Evolutionary conservation across 257 asterid species (phyloP).

Genomic region (Buddleja alternifolia): DNA sequence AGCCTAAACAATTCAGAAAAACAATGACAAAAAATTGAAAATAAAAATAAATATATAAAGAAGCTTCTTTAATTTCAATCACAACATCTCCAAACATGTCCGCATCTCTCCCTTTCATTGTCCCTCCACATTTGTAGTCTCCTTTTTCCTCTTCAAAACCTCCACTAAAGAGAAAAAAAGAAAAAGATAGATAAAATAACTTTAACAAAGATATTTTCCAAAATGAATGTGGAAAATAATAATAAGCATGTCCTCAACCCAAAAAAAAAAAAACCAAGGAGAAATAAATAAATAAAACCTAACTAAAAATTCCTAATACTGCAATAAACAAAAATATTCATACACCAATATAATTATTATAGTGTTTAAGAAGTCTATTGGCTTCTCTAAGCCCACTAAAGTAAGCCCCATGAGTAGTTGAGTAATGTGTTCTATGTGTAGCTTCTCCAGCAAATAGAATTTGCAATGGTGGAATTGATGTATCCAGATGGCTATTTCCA

Average conservation of each 20-base stretch:
- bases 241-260: conserved; percentile 29
- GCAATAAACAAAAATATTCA: conserved; percentile 37
- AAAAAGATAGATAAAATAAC: neutral
- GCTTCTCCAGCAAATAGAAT: conserved; percentile 93
- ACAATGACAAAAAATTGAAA: neutral
- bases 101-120: conserved; percentile 35
- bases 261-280: neutral
- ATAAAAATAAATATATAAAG: neutral
- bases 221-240: conserved; percentile 35
- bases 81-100: conserved; percentile 27
- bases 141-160: conserved; percentile 4
- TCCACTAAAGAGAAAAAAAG: neutral
- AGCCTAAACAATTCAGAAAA: neutral
- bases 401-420: conserved; percentile 97
- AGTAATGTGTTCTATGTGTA: conserved; percentile 75
- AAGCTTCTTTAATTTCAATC: conserved; percentile 31
- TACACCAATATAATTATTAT: conserved; percentile 41
- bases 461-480: conserved; percentile 52
- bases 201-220: conserved; percentile 26
- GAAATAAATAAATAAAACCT: conserved; percentile 5
- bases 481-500: conserved; percentile 8
- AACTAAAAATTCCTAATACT: conserved; percentile 30
- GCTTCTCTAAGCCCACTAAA: conserved; percentile 94
- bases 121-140: neutral
- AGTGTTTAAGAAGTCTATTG: conserved; percentile 80